Evolutionary conservation across 1,284 basidiomycete species (phyloP).

Genomic region (Pterula multifida): DNA sequence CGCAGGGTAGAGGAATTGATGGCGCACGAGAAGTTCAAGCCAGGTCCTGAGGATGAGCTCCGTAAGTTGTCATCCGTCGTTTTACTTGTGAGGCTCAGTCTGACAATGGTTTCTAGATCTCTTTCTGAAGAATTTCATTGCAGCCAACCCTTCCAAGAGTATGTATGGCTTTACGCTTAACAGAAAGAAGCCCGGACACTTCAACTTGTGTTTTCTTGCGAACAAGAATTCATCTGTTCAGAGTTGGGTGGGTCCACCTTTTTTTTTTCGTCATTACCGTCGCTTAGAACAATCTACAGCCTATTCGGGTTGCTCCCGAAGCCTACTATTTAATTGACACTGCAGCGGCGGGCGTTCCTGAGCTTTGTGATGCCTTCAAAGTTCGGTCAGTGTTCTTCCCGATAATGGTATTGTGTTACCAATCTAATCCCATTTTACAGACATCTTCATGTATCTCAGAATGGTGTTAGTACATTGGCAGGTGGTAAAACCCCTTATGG

Average conservation of each 20-base stretch:
- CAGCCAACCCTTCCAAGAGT: slow-evolving; percentile 88
- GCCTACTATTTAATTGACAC: slow-evolving; percentile 86
- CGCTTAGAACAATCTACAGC: slow-evolving; percentile 31
- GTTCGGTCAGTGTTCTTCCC: slow-evolving; percentile 41
- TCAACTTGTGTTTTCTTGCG: slow-evolving; percentile 88
- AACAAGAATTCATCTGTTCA: slow-evolving; percentile 86
- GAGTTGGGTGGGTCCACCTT: slow-evolving; percentile 59
- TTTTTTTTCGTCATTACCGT: slow-evolving; percentile 1
- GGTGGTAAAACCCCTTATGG: slow-evolving; percentile 77
- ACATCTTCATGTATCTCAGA: slow-evolving; percentile 74
- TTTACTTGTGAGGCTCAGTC: neutral
- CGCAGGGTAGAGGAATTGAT: slow-evolving; percentile 92
- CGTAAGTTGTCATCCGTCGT: slow-evolving; percentile 41
- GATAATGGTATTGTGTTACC: slow-evolving; percentile 9
- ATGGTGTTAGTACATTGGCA: slow-evolving; percentile 39
- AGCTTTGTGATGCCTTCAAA: slow-evolving; percentile 95
- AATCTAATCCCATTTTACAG: slow-evolving; percentile 21
- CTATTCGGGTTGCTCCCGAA: slow-evolving; percentile 81
- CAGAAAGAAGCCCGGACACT: slow-evolving; percentile 82
- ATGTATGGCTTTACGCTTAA: slow-evolving; percentile 96
- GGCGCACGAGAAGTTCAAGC: slow-evolving; percentile 94
- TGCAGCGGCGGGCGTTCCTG: slow-evolving; percentile 78
- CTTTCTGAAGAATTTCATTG: slow-evolving; percentile 83
- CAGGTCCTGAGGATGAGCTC: slow-evolving; percentile 77
- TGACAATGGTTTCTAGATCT: slow-evolving; percentile 62